Evolutionary conservation across 1,284 basidiomycete genomes (phyloP), one percentile per base, ranked within the genome.

Genomic region (Ganoderma resinaceum): DNA sequence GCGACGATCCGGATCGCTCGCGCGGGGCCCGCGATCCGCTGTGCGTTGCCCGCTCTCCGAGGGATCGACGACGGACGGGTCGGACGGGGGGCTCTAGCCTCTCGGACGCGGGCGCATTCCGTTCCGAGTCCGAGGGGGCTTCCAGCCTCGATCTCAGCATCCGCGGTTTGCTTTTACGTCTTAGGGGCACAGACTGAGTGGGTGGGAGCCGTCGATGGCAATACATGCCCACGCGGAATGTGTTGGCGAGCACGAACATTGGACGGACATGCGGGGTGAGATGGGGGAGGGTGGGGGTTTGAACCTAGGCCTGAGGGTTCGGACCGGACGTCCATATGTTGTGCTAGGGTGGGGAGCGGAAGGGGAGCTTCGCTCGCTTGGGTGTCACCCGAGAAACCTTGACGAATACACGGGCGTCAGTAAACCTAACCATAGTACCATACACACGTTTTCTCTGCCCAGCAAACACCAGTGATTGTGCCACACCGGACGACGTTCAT

Each of bases 1-100:
- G 52, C 52, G 52, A 53, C 52, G 52, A 53, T 55, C 52, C 52
- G 52, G 52, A 55, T 55, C 52, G 52, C 29, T 55, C 16, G 52
- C 52, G 52, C 52, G 52, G 52, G 52, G 14, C 5, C 31, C n/a
- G n/a, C n/a, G n/a, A n/a, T n/a, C n/a, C n/a, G n/a, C n/a, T n/a
- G n/a, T n/a, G n/a, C n/a, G n/a, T n/a, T n/a, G n/a, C n/a, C n/a
- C 29, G 52, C 29, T 55, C 29, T 31, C 29, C 26, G 52, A 31
- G 29, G 31, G 52, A 55, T 55, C 52, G 52, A 55, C 52, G 52
- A 31, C 52, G 52, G 52, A 55, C 52, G 52, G 52, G 20, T 11
- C 18, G 29, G 26, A 18, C 29, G 52, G 46, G 11, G 46, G 46
- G 33, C 52, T 14, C 46, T 12, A 5, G 4, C 29, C 52, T 18